Evolutionary conservation across 148 eudicot species (phyloP).

Genomic region (Amaranthus hypochondriacus): DNA sequence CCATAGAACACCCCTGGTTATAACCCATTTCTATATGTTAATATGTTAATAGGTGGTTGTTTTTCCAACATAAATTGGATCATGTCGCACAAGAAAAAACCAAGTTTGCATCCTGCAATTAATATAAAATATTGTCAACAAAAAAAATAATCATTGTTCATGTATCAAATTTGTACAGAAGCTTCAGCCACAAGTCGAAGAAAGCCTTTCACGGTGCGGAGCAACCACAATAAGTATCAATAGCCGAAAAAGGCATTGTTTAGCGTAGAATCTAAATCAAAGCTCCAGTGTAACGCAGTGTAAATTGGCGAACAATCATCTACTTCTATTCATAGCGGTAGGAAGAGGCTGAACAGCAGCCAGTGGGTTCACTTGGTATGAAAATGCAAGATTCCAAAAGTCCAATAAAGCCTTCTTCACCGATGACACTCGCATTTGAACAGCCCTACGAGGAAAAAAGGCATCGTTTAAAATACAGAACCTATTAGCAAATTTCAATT

Average conservation of each 20-base stretch:
- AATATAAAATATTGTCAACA: not conserved
- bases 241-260: not conserved
- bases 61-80: no score
- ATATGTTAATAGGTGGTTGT: no score
- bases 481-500: not conserved
- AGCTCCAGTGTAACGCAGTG: no score
- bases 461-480: not conserved
- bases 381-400: slow-evolving; percentile 89
- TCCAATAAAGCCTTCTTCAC: slow-evolving; percentile 62
- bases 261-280: not conserved
- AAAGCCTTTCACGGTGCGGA: not conserved
- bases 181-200: not conserved
- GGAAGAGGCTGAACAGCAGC: slow-evolving; percentile 85
- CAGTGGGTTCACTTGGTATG: slow-evolving; percentile 97
- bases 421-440: slow-evolving; percentile 36
- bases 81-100: not conserved
- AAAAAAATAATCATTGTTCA: not conserved
- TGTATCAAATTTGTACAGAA: not conserved
- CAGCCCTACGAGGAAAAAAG: slow-evolving; percentile 35
- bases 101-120: not conserved
- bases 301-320: slow-evolving; percentile 4
- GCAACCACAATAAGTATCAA: not conserved
- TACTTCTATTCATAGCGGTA: slow-evolving; percentile 28
- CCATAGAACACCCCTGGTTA: no score
- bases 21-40: no score